These are phyloP conservation scores for Trichoderma oligosporum DNA, from an alignment of 2,329 filamentous ascomycete species.

Conservation along the genomic window DNA sequence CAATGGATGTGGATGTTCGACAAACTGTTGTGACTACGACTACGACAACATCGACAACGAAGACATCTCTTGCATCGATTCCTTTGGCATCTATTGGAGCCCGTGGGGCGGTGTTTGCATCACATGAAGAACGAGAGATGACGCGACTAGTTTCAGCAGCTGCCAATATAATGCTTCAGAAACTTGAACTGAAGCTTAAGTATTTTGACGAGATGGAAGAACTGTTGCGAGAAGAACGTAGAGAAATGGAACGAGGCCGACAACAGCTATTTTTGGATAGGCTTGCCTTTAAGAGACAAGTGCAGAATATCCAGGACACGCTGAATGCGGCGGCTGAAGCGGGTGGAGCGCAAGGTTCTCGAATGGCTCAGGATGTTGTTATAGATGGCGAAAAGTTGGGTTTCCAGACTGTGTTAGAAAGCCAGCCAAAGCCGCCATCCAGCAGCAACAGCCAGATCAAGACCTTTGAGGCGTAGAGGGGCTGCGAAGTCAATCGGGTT, in stretches of 20 bases:
- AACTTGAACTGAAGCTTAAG: constrained; percentile 90
- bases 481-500: neutral
- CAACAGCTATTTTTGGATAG: constrained; percentile 94
- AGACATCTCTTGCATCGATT: constrained; percentile 62
- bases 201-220: constrained; percentile 97
- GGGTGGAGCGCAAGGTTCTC: constrained; percentile 49
- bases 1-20: constrained; percentile 61
- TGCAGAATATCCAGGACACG: constrained; percentile 75
- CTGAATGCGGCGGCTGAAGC: constrained; percentile 54
- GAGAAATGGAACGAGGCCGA: constrained; percentile 85
- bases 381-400: constrained; percentile 51
- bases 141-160: constrained; percentile 87
- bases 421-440: constrained; percentile 49
- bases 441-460: constrained; percentile 55
- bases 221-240: constrained; percentile 83
- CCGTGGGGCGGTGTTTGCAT: constrained; percentile 81
- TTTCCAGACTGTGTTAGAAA: constrained; percentile 46
- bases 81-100: constrained; percentile 83
- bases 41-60: constrained; percentile 47
- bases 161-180: constrained; percentile 90
- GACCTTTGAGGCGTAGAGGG: constrained; percentile 50
- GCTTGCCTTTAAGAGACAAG: constrained; percentile 81
- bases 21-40: constrained; percentile 52
- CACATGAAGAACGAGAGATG: constrained; percentile 95
- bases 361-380: constrained; percentile 45